Evolutionary conservation across 2,329 filamentous ascomycete species (phyloP).

Genomic region (Hymenoscyphus fraxineus): DNA sequence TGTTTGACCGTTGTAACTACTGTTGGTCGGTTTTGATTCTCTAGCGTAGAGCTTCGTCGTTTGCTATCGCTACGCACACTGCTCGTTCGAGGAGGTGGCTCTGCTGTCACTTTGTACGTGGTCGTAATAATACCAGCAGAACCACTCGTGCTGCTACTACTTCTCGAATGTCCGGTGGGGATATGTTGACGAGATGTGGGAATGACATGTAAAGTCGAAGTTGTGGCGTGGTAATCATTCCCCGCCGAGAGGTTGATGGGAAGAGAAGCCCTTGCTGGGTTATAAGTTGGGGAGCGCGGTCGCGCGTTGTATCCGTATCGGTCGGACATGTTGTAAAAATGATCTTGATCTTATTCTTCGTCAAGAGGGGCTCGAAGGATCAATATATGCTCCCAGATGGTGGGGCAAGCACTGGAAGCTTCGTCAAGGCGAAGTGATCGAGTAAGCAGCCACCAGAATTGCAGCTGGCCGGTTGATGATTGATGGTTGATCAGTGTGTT

Average conservation of each 20-base stretch:
- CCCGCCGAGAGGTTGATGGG: constrained; percentile 42
- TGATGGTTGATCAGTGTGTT: neutral
- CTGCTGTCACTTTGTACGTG: constrained; percentile 54
- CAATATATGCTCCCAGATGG: constrained; percentile 3
- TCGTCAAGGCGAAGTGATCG: constrained; percentile 7
- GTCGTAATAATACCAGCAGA: constrained; percentile 42
- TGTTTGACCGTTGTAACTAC: constrained; percentile 53
- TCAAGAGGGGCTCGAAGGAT: neutral
- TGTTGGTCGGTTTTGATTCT: constrained; percentile 45
- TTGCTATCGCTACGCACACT: constrained; percentile 46
- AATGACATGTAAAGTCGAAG: constrained; percentile 41
- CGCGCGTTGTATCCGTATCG: constrained; percentile 43
- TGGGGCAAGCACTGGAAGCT: constrained; percentile 14
- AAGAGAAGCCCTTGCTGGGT: constrained; percentile 52
- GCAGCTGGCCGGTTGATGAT: neutral
- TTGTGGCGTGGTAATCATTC: constrained; percentile 37
- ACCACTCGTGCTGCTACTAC: constrained; percentile 33
- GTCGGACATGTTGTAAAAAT: constrained; percentile 43
- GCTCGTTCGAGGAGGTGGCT: constrained; percentile 45
- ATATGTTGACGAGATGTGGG: constrained; percentile 39
- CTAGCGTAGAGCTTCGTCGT: constrained; percentile 46
- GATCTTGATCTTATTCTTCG: neutral
- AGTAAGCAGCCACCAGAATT: constrained; percentile 19
- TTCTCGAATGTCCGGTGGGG: constrained; percentile 34
- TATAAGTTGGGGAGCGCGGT: constrained; percentile 44